Evolutionary conservation across 2,329 filamentous ascomycete genomes (phyloP).

Genomic region (Aspergillus niger): DNA sequence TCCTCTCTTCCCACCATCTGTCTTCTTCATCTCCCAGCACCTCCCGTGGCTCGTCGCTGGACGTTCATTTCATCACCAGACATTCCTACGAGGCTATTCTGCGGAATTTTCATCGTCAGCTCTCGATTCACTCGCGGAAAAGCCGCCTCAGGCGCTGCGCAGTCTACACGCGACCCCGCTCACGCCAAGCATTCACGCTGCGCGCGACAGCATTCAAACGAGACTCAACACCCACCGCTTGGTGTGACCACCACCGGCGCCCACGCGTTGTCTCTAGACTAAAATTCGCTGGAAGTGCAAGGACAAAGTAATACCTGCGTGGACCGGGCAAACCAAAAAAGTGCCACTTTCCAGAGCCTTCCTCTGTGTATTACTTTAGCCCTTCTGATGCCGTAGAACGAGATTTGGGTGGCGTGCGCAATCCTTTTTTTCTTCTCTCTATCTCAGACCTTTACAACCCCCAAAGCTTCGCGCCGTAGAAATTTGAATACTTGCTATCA

Average conservation of each 20-base stretch:
- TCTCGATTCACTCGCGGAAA: not conserved
- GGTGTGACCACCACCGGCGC: constrained; percentile 19
- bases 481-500: constrained; percentile 31
- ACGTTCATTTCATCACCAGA: constrained; percentile 1
- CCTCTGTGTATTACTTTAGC: constrained; percentile 45
- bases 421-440: constrained; percentile 21
- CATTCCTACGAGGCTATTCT: not conserved
- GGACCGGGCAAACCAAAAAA: constrained; percentile 29
- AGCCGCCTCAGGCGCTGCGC: constrained; percentile 1
- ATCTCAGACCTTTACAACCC: constrained; percentile 11
- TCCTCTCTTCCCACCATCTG: constrained; percentile 13
- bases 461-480: constrained; percentile 39
- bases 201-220: constrained; percentile 29
- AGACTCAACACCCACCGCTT: constrained; percentile 17
- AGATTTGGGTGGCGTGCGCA: constrained; percentile 33
- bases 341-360: constrained; percentile 34
- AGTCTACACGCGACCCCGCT: constrained; percentile 33
- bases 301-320: constrained; percentile 38
- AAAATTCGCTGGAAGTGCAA: constrained; percentile 23
- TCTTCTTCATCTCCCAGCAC: constrained; percentile 6
- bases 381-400: constrained; percentile 45
- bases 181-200: constrained; percentile 28
- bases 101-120: not conserved
- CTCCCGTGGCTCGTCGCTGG: constrained; percentile 1
- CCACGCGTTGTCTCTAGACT: constrained; percentile 21